Conservation (phyloP, 371 early-diverging fungal genomes). For the Mucor velutinosus region DNA sequence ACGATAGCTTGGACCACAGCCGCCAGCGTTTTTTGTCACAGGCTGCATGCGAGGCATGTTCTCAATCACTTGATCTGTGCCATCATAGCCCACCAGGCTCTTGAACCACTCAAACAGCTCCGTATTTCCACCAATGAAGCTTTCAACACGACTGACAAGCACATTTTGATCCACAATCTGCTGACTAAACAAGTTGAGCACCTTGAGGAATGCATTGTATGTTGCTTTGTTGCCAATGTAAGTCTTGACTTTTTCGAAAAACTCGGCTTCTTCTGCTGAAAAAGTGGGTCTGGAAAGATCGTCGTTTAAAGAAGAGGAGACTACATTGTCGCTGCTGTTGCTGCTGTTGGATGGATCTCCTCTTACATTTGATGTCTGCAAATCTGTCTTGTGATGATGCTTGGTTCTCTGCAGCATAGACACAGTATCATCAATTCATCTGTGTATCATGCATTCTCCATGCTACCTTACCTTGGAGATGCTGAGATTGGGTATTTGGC, state of each 20-base stretch:
- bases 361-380: slow-evolving; percentile 1
- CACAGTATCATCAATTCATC: neutral
- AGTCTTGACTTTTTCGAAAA: slow-evolving; percentile 88
- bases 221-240: slow-evolving; percentile 81
- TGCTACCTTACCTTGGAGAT: slow-evolving; percentile 17
- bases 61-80: slow-evolving; percentile 43
- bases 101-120: slow-evolving; percentile 96
- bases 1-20: slow-evolving; percentile 66
- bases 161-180: slow-evolving; percentile 87
- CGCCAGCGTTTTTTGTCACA: slow-evolving; percentile 46
- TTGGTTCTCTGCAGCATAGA: neutral
- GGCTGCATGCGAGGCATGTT: slow-evolving; percentile 35
- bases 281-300: slow-evolving; percentile 28
- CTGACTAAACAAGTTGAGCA: slow-evolving; percentile 95
- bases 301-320: neutral
- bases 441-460: neutral
- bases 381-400: neutral
- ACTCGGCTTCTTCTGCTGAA: slow-evolving; percentile 79
- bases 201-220: slow-evolving; percentile 96
- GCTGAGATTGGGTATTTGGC: slow-evolving; percentile 10
- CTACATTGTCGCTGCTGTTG: neutral
- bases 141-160: slow-evolving; percentile 83
- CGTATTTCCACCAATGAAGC: slow-evolving; percentile 73
- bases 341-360: neutral
- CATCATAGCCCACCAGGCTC: slow-evolving; percentile 89